Percentiles rank a stretch among this genome's conserved stretches.
Evolutionary conservation across 129 eudicot genomes (phyloP).

Genomic region (Chrysanthemum lavandulifolium): DNA sequence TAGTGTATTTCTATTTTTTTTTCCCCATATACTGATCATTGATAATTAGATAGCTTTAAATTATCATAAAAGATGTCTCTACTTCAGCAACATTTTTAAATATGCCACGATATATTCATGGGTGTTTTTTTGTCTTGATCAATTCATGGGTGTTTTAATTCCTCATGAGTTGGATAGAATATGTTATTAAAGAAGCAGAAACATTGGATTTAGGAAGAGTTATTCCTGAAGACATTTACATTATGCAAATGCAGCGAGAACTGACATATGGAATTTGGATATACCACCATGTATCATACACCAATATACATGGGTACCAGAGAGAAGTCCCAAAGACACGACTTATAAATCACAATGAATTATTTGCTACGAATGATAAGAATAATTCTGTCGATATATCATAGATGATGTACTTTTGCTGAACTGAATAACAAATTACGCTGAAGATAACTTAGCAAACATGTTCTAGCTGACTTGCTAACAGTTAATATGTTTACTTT

Average conservation of each 20-base stretch:
- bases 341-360: neutral
- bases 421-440: neutral
- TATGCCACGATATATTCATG: neutral
- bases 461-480: neutral
- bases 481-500: neutral
- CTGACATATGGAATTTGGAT: too few species aligned
- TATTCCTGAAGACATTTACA: neutral
- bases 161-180: neutral
- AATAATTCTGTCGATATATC: neutral
- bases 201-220: neutral
- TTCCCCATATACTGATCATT: neutral
- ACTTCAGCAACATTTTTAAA: neutral
- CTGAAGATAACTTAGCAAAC: slow-evolving; percentile 1
- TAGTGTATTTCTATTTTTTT: neutral
- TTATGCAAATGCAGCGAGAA: neutral
- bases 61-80: neutral
- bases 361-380: neutral
- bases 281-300: neutral
- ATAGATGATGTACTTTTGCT: neutral
- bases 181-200: slow-evolving; percentile 4
- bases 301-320: neutral
- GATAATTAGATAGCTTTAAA: neutral
- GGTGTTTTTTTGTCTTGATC: neutral
- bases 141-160: neutral
- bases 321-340: neutral